Conservation (phyloP, 148 eudicot genomes). For the Rhododendron ovatum region DNA sequence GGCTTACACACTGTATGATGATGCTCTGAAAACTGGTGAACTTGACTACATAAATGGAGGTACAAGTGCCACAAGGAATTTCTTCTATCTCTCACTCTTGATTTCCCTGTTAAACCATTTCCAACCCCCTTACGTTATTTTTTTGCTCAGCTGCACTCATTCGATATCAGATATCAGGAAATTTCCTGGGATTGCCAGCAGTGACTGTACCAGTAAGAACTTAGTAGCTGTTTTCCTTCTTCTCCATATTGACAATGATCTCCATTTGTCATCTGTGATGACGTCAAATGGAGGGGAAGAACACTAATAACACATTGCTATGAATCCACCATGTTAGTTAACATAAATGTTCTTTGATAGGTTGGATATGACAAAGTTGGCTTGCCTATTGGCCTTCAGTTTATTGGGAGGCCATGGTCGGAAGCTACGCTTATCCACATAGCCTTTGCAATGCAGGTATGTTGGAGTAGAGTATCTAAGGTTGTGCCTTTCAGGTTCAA, state of each 20-base stretch:
- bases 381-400: slow-evolving; percentile 91
- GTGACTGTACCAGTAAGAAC: slow-evolving; percentile 73
- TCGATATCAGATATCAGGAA: slow-evolving; percentile 82
- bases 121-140: background rate
- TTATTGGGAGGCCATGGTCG: slow-evolving; percentile 89
- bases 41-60: slow-evolving; percentile 94
- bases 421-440: slow-evolving; percentile 69
- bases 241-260: background rate
- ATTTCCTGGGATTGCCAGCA: slow-evolving; percentile 94
- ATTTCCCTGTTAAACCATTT: background rate
- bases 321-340: background rate
- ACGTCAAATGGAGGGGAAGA: background rate
- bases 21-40: slow-evolving; percentile 69
- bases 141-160: slow-evolving; percentile 67
- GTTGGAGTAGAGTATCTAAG: background rate
- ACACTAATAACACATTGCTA: background rate
- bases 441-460: slow-evolving; percentile 78
- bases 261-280: background rate
- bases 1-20: slow-evolving; percentile 61
- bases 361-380: slow-evolving; percentile 85
- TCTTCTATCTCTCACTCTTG: background rate
- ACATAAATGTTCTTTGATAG: slow-evolving; percentile 26
- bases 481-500: background rate
- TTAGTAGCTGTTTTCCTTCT: background rate
- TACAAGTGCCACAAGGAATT: slow-evolving; percentile 9